Evolutionary conservation across 192 early-diverging fungal species (phyloP), one percentile per base, ranked within the genome.

Genomic region (Linnemannia hyalina): DNA sequence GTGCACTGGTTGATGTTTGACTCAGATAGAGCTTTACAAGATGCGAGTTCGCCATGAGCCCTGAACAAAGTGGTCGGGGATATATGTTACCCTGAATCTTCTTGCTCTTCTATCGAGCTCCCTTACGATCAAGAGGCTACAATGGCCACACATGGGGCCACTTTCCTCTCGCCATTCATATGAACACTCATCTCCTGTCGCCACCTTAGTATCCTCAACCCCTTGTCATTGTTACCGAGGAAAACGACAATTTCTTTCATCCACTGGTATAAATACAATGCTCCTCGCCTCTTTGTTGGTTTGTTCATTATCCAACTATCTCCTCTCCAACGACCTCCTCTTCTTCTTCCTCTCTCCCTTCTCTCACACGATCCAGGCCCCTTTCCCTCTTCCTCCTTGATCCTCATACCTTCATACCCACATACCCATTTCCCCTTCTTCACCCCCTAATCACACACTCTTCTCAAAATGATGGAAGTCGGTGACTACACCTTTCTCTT

Each of bases 401-500:
- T 44, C 74, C 10, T 10, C 52, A 20, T 20, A 18, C 74, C 57
- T 3, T 10, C 52, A 20, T 20, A 18, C 74, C 35, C 55, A 36
- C 35, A 20, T 32, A 26, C 52, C 26, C 49, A 18, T 36, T 18
- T 65, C 26, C 41, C 36, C 47, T 38, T 23, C 38, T 29, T 22
- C 42, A 29, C 4, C 5, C 5, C 29, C 60, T 32, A 3, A 10
- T 8, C 60, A 26, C 13, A 4, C 29, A 65, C 29, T 49, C 42
- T 18, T 32, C 38, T 47, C 26, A 60, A 82, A 40, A 36, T 63
- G 63, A 81, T 81, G 80, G 46, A 81, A 29, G 63, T 55, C n/a
- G 49, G n/a, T 60, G 52, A 88, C 54, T 96, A 87, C 72, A 93
- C 93, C 23, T 95, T 90, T 87, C 91, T 96, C 29, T 95, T 96